These are phyloP conservation scores for Geotrichum siamense DNA, from an alignment of 1,139 yeast species.

Conservation along the genomic window DNA sequence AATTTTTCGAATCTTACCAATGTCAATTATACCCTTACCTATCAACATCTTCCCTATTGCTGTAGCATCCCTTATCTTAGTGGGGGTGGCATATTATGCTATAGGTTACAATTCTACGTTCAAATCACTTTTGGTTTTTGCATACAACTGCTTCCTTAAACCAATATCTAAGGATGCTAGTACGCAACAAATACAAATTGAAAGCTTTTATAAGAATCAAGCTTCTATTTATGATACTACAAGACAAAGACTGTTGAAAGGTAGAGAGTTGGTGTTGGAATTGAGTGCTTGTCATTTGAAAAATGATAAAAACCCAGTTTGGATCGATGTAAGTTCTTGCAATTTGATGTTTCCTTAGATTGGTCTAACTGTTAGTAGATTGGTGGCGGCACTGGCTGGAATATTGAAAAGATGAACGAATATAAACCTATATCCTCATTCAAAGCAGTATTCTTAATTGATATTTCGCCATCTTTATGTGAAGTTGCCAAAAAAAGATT, in stretches of 20 bases:
- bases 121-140: slow-evolving; percentile 25
- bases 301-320: slow-evolving; percentile 41
- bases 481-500: slow-evolving; percentile 61
- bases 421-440: slow-evolving; percentile 48
- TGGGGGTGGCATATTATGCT: slow-evolving; percentile 2
- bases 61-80: neutral
- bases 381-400: slow-evolving; percentile 83
- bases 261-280: slow-evolving; percentile 58
- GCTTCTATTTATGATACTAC: slow-evolving; percentile 71
- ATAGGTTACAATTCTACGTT: neutral
- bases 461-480: slow-evolving; percentile 68
- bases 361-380: too few species aligned
- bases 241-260: slow-evolving; percentile 56
- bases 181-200: slow-evolving; percentile 61
- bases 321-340: slow-evolving; percentile 53
- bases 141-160: slow-evolving; percentile 53
- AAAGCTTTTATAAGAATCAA: slow-evolving; percentile 65
- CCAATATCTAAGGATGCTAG: slow-evolving; percentile 47
- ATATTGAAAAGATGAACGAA: slow-evolving; percentile 66
- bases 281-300: slow-evolving; percentile 52
- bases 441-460: slow-evolving; percentile 63
- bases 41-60: too few species aligned
- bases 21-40: too few species aligned
- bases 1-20: too few species aligned
- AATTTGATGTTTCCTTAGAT: slow-evolving; percentile 7